Conservation (phyloP, 106 monocot species). For the Dendrobium officinale region DNA sequence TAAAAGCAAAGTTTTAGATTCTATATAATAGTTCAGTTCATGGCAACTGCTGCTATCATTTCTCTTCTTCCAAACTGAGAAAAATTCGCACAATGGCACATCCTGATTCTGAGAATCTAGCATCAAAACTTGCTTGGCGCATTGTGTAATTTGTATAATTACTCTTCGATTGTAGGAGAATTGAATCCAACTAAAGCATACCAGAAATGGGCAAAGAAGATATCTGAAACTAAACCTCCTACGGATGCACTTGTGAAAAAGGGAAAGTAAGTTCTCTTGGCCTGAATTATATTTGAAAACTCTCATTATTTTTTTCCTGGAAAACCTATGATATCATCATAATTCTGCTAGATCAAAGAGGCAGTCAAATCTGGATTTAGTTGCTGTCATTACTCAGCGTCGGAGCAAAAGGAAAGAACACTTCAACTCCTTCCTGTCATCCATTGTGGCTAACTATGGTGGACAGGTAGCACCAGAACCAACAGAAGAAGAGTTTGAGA, state of each 20-base stretch:
- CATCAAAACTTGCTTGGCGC: not conserved
- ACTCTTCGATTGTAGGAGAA: slow-evolving; percentile 38
- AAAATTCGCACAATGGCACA: too few species aligned
- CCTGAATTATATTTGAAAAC: not conserved
- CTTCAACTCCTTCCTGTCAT: slow-evolving; percentile 71
- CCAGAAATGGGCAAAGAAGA: slow-evolving; percentile 68
- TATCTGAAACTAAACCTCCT: slow-evolving; percentile 63
- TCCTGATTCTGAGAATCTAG: too few species aligned
- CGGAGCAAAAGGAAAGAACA: slow-evolving; percentile 55
- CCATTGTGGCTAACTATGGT: slow-evolving; percentile 43
- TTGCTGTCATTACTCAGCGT: slow-evolving; percentile 56
- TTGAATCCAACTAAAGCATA: slow-evolving; percentile 67
- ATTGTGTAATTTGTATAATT: not conserved
- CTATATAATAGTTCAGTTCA: too few species aligned
- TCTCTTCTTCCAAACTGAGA: too few species aligned
- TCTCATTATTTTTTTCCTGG: not conserved
- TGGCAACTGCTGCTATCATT: too few species aligned
- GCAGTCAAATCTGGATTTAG: slow-evolving; percentile 50
- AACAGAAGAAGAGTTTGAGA: slow-evolving; percentile 82
- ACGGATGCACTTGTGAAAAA: slow-evolving; percentile 57
- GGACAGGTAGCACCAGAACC: slow-evolving; percentile 41
- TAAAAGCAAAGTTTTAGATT: too few species aligned
- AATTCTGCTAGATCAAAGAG: slow-evolving; percentile 41
- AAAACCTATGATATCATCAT: not conserved
- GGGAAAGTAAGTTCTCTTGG: slow-evolving; percentile 32